A percentile compares a stretch with the other conserved stretches of the same genome.
phyloP scores from a whole-genome alignment of 2,329 filamentous ascomycete species.

The Helotiales sp. region DNA sequence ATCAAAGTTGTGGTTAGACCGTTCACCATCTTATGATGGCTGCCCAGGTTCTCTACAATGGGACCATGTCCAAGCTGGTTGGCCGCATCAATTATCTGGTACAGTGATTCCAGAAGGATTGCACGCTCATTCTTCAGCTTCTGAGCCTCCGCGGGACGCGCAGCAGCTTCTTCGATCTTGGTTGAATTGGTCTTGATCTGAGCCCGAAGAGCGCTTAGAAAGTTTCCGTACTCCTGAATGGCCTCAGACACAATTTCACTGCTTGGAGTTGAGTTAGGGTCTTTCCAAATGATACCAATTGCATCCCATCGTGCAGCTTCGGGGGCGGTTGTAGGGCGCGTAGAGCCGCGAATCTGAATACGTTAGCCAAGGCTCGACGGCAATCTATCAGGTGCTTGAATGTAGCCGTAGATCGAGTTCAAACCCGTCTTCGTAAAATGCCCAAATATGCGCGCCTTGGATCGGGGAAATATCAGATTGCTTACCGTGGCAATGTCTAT shows the following conservation, averaged over 20 bases:
- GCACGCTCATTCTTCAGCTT: slow-evolving; percentile 50
- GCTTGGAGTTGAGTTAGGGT: slow-evolving; percentile 40
- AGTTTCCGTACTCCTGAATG: slow-evolving; percentile 42
- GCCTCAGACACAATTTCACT: slow-evolving; percentile 38
- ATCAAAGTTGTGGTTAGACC: slow-evolving; percentile 60
- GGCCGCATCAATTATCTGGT: slow-evolving; percentile 57
- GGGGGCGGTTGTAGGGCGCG: slow-evolving; percentile 49
- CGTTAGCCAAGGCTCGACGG: neutral
- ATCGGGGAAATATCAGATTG: neutral
- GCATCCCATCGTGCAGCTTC: slow-evolving; percentile 60
- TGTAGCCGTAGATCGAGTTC: neutral
- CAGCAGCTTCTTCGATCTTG: slow-evolving; percentile 37
- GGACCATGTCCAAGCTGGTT: slow-evolving; percentile 59
- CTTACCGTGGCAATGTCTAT: slow-evolving; percentile 42
- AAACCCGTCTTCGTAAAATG: no score
- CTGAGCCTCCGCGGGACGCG: slow-evolving; percentile 40
- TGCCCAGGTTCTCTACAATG: slow-evolving; percentile 62
- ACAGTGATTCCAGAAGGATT: slow-evolving; percentile 54
- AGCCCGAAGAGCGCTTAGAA: slow-evolving; percentile 39
- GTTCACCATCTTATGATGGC: slow-evolving; percentile 60
- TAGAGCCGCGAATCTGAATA: slow-evolving; percentile 38
- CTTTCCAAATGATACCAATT: slow-evolving; percentile 56
- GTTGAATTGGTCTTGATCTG: slow-evolving; percentile 39
- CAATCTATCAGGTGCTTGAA: neutral
- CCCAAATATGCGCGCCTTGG: no score